A percentile compares a stretch with the other conserved stretches of the same genome.
Conservation (phyloP, 345 rosid genomes). For the Pseudoturritis turrita region DNA sequence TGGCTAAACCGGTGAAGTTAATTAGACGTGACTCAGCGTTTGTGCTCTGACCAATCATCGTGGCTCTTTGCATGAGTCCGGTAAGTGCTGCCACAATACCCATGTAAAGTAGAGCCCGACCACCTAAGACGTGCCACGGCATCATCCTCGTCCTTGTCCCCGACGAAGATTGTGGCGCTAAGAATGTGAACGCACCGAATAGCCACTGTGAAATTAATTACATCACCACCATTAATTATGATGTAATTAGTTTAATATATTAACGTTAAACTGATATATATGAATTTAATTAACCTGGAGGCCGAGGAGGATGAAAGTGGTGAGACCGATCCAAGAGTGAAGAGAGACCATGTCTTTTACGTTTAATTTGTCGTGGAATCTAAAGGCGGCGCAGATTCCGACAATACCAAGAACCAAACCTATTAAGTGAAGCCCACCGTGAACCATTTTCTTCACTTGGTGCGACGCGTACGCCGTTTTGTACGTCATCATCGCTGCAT, state of each 20-base stretch:
- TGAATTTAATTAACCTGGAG: constrained; percentile 49
- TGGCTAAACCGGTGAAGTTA: constrained; percentile 60
- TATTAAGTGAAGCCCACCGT: constrained; percentile 53
- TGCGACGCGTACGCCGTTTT: constrained; percentile 40
- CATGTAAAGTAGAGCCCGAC: constrained; percentile 69
- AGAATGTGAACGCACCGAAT: constrained; percentile 46
- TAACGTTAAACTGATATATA: neutral
- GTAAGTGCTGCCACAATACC: constrained; percentile 77
- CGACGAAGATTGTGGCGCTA: constrained; percentile 25
- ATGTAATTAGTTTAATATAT: neutral
- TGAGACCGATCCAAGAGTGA: constrained; percentile 86
- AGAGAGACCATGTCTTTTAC: constrained; percentile 49
- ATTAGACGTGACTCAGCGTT: constrained; percentile 51
- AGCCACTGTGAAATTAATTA: constrained; percentile 51
- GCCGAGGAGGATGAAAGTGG: constrained; percentile 53
- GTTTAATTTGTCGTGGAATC: constrained; percentile 54
- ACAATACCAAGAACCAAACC: constrained; percentile 57
- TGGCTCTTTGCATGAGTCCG: constrained; percentile 58
- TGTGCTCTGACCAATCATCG: constrained; percentile 19
- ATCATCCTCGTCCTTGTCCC: constrained; percentile 27
- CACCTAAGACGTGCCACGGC: constrained; percentile 76
- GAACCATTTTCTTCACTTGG: constrained; percentile 40
- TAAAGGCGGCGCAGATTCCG: constrained; percentile 79
- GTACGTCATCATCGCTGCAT: constrained; percentile 80
- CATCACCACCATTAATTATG: neutral